Base-by-base conservation (phyloP, 2,329 filamentous ascomycete species). In the Endothia cerciana region DNA sequence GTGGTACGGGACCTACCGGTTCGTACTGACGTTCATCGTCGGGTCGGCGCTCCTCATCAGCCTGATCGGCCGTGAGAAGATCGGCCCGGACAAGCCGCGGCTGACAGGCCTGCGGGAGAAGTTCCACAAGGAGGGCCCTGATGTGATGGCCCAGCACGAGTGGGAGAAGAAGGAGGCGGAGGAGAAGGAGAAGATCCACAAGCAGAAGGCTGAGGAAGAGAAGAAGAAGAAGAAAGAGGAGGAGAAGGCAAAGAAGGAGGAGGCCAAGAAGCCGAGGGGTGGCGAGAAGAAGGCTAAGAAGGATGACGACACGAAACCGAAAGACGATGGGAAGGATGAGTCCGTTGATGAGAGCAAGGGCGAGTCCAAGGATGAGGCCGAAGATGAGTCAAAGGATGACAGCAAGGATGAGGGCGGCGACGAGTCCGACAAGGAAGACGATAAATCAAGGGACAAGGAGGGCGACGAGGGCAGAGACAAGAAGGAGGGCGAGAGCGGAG, bases 1-100 rank as follows among this genome's bases (percentile, higher is more conserved):
- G 45, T 97, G 94, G 94, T 97, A 97, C 77, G 85, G 84, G 67
- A 91, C 89, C 60, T 97, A 97, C 81, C 92, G 94, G 41, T 97
- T 97, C 78, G 89, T 97, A 10, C 83, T 97, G 72, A 97, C 94
- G 2, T 94, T 94, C 76, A 85, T 97, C 68, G 94, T 97, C 36
- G 94, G 94, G 47, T 82, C 87, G 53, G 89, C 91, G 69, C 94
- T 97, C 71, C 88, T 95, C 51, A 80, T 92, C 71, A 94, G 87
- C 69, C 81, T 97, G 70, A 85, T 97, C 69, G 93, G 92, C 49
- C 88, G 94, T 68, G 91, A 93, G 73, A 90, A 94, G 80, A 88
- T 96, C 71, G 83, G 79, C 61, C 76, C 77, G 19, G 75, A 74
- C 4, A 72, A 73, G 40, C 74, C 76, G 10, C 73, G 75, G 22